These are phyloP conservation scores for Trifolium subterraneum DNA, from an alignment of 306 rosid species.

Conservation along the genomic window DNA sequence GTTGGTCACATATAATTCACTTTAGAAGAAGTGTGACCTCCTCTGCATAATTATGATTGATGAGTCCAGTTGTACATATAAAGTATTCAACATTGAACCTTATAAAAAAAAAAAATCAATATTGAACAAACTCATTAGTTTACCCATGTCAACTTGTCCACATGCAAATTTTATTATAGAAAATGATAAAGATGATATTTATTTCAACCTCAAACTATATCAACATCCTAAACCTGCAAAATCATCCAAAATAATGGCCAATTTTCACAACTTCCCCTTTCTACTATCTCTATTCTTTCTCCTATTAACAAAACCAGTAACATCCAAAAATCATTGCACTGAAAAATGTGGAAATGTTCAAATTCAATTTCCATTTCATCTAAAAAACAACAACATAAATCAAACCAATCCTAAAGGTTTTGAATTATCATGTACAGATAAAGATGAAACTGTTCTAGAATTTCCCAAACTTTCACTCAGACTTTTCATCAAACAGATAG, in stretches of 20 bases:
- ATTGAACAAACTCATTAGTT: no score
- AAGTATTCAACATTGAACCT: no score
- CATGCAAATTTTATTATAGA: background rate
- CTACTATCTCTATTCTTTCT: background rate
- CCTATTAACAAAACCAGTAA: background rate
- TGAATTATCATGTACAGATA: constrained; percentile 26
- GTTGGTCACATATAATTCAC: no score
- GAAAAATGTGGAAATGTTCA: constrained; percentile 37
- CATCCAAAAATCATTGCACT: background rate
- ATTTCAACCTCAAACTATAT: background rate
- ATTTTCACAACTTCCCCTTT: background rate
- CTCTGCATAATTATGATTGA: no score
- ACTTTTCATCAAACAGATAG: constrained; percentile 23
- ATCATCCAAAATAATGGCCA: background rate
- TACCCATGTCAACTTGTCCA: background rate
- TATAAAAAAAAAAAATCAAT: no score
- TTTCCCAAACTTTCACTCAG: background rate
- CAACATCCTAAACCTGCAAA: background rate
- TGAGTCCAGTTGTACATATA: no score
- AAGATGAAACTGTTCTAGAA: constrained; percentile 24
- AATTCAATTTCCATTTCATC: constrained; percentile 44
- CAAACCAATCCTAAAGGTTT: constrained; percentile 25
- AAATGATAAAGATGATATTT: no score
- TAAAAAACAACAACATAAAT: constrained; percentile 10
- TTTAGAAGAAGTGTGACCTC: no score